Conservation (phyloP, 345 rosid species). For the Gossypium arboreum region DNA sequence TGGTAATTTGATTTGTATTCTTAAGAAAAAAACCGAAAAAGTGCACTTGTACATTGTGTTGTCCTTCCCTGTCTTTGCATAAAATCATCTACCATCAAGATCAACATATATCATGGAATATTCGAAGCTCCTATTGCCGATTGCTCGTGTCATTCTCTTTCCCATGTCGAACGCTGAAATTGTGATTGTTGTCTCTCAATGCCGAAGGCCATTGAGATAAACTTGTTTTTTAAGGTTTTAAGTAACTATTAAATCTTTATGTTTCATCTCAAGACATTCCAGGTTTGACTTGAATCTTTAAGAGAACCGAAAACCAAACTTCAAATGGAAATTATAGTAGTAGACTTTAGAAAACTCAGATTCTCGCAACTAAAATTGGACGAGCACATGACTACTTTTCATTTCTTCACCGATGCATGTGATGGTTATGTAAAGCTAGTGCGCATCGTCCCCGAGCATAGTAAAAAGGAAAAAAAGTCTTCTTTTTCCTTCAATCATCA, state of each 20-base stretch:
- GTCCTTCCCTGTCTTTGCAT: conserved; percentile 4
- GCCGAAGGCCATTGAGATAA: conserved; percentile 13
- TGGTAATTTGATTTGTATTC: conserved; percentile 26
- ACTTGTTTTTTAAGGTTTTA: not conserved
- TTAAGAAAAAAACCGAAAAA: conserved; percentile 19
- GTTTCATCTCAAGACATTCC: not conserved
- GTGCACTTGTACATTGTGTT: conserved; percentile 18
- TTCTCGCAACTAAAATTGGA: not conserved
- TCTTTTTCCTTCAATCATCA: not conserved
- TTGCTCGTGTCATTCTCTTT: not conserved
- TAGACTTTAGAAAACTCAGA: not conserved
- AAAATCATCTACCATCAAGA: conserved; percentile 16
- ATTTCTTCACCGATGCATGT: conserved; percentile 5
- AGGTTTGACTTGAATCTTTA: not conserved
- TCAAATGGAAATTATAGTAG: not conserved
- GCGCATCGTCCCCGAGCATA: not conserved
- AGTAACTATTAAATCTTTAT: not conserved
- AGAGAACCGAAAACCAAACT: not conserved
- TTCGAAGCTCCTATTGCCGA: conserved; percentile 4
- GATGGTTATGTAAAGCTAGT: not conserved
- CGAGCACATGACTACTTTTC: conserved; percentile 11
- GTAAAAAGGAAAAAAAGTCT: not conserved
- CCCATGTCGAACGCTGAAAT: conserved; percentile 9
- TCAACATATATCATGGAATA: conserved; percentile 25
- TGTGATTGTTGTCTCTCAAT: not conserved